These are phyloP conservation scores for Tolypocladium ophioglossoides DNA, from an alignment of 2,329 filamentous ascomycete species.

Conservation along the genomic window DNA sequence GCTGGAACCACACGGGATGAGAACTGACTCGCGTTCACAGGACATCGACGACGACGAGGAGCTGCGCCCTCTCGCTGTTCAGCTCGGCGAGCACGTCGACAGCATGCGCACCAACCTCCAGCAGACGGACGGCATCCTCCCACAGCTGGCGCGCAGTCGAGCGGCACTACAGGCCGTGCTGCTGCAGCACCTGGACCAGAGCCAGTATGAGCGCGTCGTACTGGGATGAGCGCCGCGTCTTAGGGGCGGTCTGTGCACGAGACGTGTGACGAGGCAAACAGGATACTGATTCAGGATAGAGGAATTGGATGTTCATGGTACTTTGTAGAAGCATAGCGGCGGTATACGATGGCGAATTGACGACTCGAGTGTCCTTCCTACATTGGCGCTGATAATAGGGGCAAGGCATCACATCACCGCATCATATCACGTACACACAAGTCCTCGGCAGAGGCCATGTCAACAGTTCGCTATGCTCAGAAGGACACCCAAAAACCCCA, in stretches of 20 bases:
- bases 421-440: background rate
- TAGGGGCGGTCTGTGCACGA: background rate
- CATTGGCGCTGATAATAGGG: no score
- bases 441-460: background rate
- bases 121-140: conserved; percentile 41
- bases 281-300: background rate
- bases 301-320: background rate
- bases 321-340: background rate
- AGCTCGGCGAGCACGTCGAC: conserved; percentile 45
- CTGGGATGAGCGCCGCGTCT: conserved; percentile 20
- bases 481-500: background rate
- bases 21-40: conserved; percentile 1
- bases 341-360: background rate
- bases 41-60: conserved; percentile 25
- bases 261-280: background rate
- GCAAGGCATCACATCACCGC: background rate
- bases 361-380: background rate
- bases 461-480: background rate
- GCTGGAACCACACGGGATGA: background rate
- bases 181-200: conserved; percentile 31
- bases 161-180: conserved; percentile 40
- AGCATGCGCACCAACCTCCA: conserved; percentile 43
- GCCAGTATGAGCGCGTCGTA: conserved; percentile 37
- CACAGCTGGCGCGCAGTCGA: conserved; percentile 34
- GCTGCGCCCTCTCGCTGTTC: conserved; percentile 31